Evolutionary conservation across 495 filamentous ascomycete genomes (phyloP), one percentile per base, ranked within the genome.

Genomic region (Geopyxis carbonaria): DNA sequence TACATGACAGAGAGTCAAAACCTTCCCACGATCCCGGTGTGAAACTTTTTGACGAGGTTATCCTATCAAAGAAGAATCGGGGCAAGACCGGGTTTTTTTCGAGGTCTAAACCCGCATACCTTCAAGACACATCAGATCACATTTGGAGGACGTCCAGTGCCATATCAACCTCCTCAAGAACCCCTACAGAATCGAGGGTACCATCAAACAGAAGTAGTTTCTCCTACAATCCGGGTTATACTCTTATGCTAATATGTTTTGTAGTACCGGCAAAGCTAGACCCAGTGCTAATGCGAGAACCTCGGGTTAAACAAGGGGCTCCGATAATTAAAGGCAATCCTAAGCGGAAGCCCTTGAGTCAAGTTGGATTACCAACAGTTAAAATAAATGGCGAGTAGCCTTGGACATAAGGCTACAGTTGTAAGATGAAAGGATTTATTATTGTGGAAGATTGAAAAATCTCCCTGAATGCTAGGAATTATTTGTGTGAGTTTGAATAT

Each of bases 21-120:
- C 57, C 68, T 8, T 57, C 69, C 4, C 51, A 59, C 1, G 55
- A 68, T 39, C 77, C 84, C 2, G 48, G 67, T 6, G 80, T 95
- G 55, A 73, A 82, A 38, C 67, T 97, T 16, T 97, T 97, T 57
- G 89, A 97, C 59, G 80, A 92, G 57, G 80, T 97, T 47, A 89
- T 97, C 45, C 67, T 93, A 4, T 82, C 82, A 10, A 97, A 97
- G 61, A 81, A 78, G 46, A 91, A 92, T 45, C 76, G 89, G 28
- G 86, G 89, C 28, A 65, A 64, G 38, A 56, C 66, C 10, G 56
- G 56, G 22, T 56, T 69, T 28, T 64, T 67, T 18, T 59, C 64
- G 29, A 21, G 62, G 67, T 29, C 45, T 68, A 47, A 50, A 16
- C 73, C 78, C 9, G 68, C 72, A 44, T 95, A 89, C 58, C 64